Evolutionary conservation across 176 grass and related monocot genomes (phyloP).

Genomic region (Triticum timopheevii): DNA sequence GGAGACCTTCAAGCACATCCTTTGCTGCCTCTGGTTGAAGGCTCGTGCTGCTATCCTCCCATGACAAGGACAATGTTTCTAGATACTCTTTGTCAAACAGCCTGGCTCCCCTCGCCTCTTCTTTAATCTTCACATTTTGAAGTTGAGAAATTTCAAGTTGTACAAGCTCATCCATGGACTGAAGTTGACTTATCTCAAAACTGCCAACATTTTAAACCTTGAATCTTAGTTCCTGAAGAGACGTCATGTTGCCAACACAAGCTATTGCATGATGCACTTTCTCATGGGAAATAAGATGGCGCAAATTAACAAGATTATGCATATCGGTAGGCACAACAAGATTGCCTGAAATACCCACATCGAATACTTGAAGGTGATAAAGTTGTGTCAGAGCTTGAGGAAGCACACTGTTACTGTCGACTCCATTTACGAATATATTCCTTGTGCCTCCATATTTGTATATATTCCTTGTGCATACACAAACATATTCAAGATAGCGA

Average conservation of each 20-base stretch:
- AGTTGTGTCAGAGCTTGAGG: no score
- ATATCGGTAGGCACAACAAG: no score
- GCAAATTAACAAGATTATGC: no score
- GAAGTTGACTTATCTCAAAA: slow-evolving; percentile 25
- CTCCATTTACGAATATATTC: no score
- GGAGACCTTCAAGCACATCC: slow-evolving; percentile 36
- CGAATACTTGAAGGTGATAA: no score
- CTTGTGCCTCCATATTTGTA: not conserved
- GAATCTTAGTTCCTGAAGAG: no score
- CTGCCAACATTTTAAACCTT: no score
- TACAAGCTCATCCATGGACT: slow-evolving; percentile 31
- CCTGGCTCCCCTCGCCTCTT: not conserved
- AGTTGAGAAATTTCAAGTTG: slow-evolving; percentile 3
- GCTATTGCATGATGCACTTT: no score
- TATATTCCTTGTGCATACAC: not conserved
- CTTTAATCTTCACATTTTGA: not conserved
- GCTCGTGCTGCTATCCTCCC: not conserved
- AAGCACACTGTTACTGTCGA: no score
- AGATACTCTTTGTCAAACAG: slow-evolving; percentile 10
- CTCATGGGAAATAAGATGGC: no score
- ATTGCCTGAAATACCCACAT: no score
- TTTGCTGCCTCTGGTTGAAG: not conserved
- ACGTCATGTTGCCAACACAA: no score
- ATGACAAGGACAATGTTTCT: slow-evolving; percentile 19
- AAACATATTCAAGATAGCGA: not conserved